Base-by-base conservation (phyloP, 2,329 filamentous ascomycete species). In the Aspergillus eucalypticola region DNA sequence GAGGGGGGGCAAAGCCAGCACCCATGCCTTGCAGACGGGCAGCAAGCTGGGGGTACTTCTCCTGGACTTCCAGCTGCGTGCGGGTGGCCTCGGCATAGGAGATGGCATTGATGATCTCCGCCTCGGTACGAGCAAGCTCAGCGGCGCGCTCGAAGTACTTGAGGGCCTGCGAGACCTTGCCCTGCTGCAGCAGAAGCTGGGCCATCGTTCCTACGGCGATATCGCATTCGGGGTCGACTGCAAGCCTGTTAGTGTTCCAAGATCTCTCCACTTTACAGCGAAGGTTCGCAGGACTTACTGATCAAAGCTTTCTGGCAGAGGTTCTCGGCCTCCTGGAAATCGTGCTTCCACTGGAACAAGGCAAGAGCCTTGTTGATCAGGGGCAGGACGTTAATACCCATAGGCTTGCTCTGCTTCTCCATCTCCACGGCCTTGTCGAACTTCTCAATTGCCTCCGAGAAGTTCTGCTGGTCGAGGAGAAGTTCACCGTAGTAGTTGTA, bases 401-500 rank as follows among this genome's bases (percentile, higher is more conserved):
- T 89, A 13, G 93, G 93, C 82, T 96, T 96, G 66, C 88, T 89
- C 78, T 91, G 88, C 83, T 95, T 96, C 85, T 99, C 95, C 89
- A 98, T 94, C 75, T 98, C 93, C 67, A 98, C 93, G n/a, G 95
- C 95, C 25, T 89, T 95, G 76, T 99, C 95, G 72, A 99, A 99
- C 81, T 97, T 96, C 81, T 96, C 91, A 65, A 99, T 92, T 25
- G 95, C 95, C 76, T 99, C 94, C 60, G 91, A 84, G 79, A 89
- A 98, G 79, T 97, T 96, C 78, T 92, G 89, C 82, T 98, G 95
- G 82, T 99, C 95, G 56, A 99, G 88, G 60, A 99, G 85, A 59
- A 99, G 85, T 82, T 99, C 95, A 71, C 95, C 95, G 73, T 96
- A 98, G 86, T 99, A 99, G 85, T 99, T 99, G 85, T 98, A 99